Base-by-base conservation (phyloP, 495 filamentous ascomycete species). In the Xylaria curta region DNA sequence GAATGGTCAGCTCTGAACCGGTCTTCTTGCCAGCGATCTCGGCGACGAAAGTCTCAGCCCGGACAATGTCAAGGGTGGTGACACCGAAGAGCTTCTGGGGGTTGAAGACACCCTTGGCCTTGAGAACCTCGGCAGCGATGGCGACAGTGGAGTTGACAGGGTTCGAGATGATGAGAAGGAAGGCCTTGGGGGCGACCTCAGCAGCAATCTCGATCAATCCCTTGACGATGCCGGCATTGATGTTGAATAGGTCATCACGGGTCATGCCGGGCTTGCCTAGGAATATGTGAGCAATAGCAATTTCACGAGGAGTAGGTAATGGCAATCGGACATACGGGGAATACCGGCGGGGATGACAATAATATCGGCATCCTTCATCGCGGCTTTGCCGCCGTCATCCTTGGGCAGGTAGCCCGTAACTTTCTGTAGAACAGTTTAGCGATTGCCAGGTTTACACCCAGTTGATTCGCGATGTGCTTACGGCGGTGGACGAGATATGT, bases 71-170 rank as follows among this genome's bases (percentile, higher is more conserved):
- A 74, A 99, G 88, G 47, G 97, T 98, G 75, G 96, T 99, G 74
- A 99, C 96, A 88, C 96, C 96, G 78, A 99, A 98, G 62, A 99
- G 91, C 78, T 91, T 93, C 88, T 93, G 89, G 73, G 96, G 85
- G 85, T 99, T 90, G 86, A 98, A 98, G 76, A 97, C 94, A 72
- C 91, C 91, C 81, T 94, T 93, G 71, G 87, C 87, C 89, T 97
- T 98, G 81, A 99, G 90, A 66, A 97, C 89, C 86, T 99, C 96
- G 66, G 96, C 96, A 56, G 97, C 93, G 81, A 99, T 97, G 63
- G 97, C 96, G 70, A 99, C 97, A 46, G 97, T 99, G 28, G 93
- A 97, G 92, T 99, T 99, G 82, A 99, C 96, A 44, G 96, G 96
- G 88, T 99, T 99, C 73, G 96, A 98, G 83, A 99, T 99, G 86